Conservation (phyloP, 2,329 filamentous ascomycete genomes). For the Pseudogymnoascus destructans region DNA sequence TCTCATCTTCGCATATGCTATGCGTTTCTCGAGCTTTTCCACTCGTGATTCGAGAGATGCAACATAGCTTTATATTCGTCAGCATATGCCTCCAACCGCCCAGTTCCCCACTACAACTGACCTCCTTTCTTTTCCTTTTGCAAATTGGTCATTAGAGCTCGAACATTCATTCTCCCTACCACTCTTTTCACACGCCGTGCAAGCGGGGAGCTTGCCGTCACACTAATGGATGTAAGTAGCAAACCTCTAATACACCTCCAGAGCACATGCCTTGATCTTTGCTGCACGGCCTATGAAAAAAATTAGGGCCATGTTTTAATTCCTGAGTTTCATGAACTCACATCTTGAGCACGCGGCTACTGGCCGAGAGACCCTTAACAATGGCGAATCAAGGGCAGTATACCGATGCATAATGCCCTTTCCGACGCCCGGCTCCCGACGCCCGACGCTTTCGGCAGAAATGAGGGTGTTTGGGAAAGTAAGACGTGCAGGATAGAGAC, state of each 20-base stretch:
- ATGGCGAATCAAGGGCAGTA: slow-evolving; percentile 32
- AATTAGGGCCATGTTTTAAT: slow-evolving; percentile 7
- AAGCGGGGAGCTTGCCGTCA: slow-evolving; percentile 89
- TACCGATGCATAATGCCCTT: slow-evolving; percentile 6
- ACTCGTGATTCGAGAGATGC: slow-evolving; percentile 85
- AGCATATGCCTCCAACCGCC: slow-evolving; percentile 11
- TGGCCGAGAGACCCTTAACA: slow-evolving; percentile 62
- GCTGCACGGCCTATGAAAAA: slow-evolving; percentile 52
- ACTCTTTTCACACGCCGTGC: slow-evolving; percentile 87
- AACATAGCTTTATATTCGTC: slow-evolving; percentile 52
- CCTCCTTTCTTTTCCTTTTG: slow-evolving; percentile 88
- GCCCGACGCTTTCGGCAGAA: background rate
- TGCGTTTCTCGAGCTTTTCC: slow-evolving; percentile 71
- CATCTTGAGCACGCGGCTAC: slow-evolving; percentile 72
- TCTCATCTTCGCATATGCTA: slow-evolving; percentile 56
- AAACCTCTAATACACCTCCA: slow-evolving; percentile 1
- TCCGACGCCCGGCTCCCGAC: background rate
- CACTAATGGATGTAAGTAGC: slow-evolving; percentile 40
- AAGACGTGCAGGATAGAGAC: slow-evolving; percentile 8
- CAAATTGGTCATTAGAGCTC: slow-evolving; percentile 90
- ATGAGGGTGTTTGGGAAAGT: slow-evolving; percentile 6
- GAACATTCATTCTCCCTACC: slow-evolving; percentile 80
- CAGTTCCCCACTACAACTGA: slow-evolving; percentile 24
- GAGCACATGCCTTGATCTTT: slow-evolving; percentile 63
- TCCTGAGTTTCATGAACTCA: slow-evolving; percentile 24